These are phyloP conservation scores for Pseudisothecium myosuroides DNA, from an alignment of 225 moss, liverwort and hornwort species.

Conservation along the genomic window DNA sequence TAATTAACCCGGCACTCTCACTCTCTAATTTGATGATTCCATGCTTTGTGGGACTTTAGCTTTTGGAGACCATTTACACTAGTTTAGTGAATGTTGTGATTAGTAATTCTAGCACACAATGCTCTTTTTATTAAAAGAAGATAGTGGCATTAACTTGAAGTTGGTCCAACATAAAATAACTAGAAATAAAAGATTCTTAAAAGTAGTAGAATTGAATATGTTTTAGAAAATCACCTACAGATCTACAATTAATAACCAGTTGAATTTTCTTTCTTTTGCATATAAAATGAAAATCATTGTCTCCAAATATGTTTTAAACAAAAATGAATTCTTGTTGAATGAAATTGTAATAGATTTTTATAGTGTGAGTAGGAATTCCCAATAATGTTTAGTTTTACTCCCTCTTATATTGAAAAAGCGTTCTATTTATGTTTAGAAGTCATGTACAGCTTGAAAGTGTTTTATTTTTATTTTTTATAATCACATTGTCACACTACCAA, in stretches of 20 bases:
- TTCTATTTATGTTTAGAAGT: background rate
- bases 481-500: background rate
- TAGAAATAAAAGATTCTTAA: background rate
- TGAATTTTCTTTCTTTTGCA: background rate
- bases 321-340: background rate
- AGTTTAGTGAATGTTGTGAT: background rate
- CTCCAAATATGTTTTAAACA: background rate
- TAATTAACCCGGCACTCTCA: background rate
- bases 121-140: background rate
- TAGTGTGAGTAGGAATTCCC: background rate
- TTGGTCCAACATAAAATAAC: background rate
- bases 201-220: background rate
- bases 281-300: background rate
- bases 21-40: background rate
- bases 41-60: background rate
- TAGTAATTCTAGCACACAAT: background rate
- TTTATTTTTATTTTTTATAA: background rate
- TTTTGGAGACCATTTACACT: background rate
- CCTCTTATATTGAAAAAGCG: background rate
- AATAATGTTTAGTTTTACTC: background rate
- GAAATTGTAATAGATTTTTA: background rate
- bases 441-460: background rate
- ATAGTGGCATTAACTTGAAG: background rate
- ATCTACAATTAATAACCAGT: background rate
- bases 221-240: background rate